Percentiles rank a stretch among this genome's conserved stretches.
Conservation (phyloP, 345 rosid species). For the Pistacia atlantica region DNA sequence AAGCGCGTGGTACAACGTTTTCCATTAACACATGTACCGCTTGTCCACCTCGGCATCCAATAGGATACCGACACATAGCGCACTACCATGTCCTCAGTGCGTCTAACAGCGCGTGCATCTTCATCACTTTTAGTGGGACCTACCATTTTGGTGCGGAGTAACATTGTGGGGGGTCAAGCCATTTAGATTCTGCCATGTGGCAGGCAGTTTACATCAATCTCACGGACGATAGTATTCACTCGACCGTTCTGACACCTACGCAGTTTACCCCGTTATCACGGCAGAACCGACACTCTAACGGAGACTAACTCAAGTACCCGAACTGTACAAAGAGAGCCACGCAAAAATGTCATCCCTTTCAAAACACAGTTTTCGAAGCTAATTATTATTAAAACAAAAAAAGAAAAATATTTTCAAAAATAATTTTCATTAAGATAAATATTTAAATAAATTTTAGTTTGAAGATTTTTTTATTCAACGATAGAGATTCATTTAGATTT, state of each 20-base stretch:
- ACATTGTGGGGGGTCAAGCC: not conserved
- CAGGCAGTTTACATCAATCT: not conserved
- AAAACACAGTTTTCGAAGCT: not conserved
- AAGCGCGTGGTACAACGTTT: not conserved
- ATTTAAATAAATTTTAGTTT: no score
- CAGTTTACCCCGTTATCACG: constrained; percentile 28
- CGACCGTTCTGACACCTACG: constrained; percentile 14
- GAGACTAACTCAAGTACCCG: not conserved
- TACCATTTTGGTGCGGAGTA: not conserved
- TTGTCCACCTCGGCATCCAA: not conserved
- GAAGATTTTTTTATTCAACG: no score
- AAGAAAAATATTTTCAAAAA: not conserved
- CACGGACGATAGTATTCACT: not conserved
- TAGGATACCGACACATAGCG: not conserved
- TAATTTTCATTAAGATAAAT: no score
- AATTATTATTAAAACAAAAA: not conserved
- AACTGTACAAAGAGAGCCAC: not conserved
- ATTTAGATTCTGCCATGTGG: constrained; percentile 25
- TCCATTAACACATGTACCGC: not conserved
- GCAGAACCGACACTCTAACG: constrained; percentile 40
- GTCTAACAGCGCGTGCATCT: not conserved
- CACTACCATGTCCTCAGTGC: not conserved
- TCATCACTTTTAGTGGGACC: not conserved
- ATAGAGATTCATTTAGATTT: no score
- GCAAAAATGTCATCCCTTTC: constrained; percentile 15